Conservation (phyloP, 2,329 filamentous ascomycete genomes). For the Thielaviopsis ethacetica region DNA sequence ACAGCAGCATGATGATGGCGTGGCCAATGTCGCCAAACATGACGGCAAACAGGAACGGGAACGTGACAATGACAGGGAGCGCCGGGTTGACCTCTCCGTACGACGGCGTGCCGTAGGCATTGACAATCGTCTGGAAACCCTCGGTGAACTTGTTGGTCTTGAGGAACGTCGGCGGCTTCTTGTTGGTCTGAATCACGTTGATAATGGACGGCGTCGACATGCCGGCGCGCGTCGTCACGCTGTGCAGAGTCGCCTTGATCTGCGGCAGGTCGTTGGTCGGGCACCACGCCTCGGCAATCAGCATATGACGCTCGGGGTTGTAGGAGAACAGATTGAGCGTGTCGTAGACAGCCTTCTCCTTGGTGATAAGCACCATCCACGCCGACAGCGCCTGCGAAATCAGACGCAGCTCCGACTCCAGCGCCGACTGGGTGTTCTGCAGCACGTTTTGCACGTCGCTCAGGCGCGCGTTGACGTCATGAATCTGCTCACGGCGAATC, state of each 20-base stretch:
- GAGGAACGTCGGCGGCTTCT: slow-evolving; percentile 91
- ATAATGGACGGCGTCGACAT: slow-evolving; percentile 97
- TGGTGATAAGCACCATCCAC: slow-evolving; percentile 96
- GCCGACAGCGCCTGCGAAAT: slow-evolving; percentile 84
- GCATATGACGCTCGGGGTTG: slow-evolving; percentile 82
- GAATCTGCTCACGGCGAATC: slow-evolving; percentile 83
- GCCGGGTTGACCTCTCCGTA: slow-evolving; percentile 96
- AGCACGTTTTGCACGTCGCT: slow-evolving; percentile 85
- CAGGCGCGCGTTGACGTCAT: slow-evolving; percentile 88
- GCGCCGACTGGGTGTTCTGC: slow-evolving; percentile 83
- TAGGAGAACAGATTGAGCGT: slow-evolving; percentile 94
- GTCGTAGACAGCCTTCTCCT: slow-evolving; percentile 96
- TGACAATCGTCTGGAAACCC: slow-evolving; percentile 96
- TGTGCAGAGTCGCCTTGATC: slow-evolving; percentile 85
- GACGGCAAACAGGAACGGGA: slow-evolving; percentile 98
- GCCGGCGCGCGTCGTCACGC: slow-evolving; percentile 90
- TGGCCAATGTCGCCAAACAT: slow-evolving; percentile 99
- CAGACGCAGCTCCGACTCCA: slow-evolving; percentile 82
- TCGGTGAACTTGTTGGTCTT: slow-evolving; percentile 98
- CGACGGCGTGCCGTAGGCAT: slow-evolving; percentile 93
- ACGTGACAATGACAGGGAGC: slow-evolving; percentile 87
- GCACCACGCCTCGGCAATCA: slow-evolving; percentile 96
- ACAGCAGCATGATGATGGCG: slow-evolving; percentile 71
- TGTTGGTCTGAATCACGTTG: slow-evolving; percentile 93
- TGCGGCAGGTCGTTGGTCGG: slow-evolving; percentile 78